Evolutionary conservation across 371 early-diverging fungal genomes (phyloP).

Genomic region (Mucor piriformis): DNA sequence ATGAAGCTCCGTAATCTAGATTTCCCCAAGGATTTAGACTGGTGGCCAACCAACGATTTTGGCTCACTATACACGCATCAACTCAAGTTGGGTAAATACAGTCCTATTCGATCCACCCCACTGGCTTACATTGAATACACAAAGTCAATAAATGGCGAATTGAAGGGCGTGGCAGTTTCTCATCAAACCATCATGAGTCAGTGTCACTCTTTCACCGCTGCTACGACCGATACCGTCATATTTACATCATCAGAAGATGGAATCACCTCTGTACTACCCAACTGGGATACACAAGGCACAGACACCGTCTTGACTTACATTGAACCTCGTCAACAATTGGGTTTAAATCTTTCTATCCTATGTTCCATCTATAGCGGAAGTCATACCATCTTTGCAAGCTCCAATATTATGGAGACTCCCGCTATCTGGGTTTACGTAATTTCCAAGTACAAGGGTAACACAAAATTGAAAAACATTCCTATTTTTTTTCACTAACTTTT

Average conservation of each 20-base stretch:
- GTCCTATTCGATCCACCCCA: conserved; percentile 42
- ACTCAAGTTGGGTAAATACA: conserved; percentile 52
- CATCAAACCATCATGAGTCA: conserved; percentile 74
- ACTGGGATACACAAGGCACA: conserved; percentile 25
- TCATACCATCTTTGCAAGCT: conserved; percentile 64
- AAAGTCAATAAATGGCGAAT: conserved; percentile 75
- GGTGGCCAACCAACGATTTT: conserved; percentile 77
- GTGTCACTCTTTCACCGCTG: conserved; percentile 45
- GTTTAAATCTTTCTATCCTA: conserved; percentile 66
- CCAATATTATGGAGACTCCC: conserved; percentile 60
- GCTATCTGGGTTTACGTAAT: conserved; percentile 70
- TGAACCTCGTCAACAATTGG: conserved; percentile 82
- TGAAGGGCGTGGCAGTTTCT: conserved; percentile 79
- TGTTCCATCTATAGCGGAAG: conserved; percentile 71
- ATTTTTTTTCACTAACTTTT: background rate
- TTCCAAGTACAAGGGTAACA: conserved; percentile 55
- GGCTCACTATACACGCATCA: conserved; percentile 57
- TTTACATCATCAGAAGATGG: conserved; percentile 17
- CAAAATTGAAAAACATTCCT: background rate
- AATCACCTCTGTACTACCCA: conserved; percentile 12
- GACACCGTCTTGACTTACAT: conserved; percentile 66
- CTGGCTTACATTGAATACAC: conserved; percentile 83
- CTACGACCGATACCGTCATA: conserved; percentile 20
- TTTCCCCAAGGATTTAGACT: conserved; percentile 67
- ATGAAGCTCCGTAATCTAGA: conserved; percentile 53